A percentile compares a stretch with the other conserved stretches of the same genome.
phyloP scores from a whole-genome alignment of 1,139 yeast genomes.

The Lodderomyces margitis region DNA sequence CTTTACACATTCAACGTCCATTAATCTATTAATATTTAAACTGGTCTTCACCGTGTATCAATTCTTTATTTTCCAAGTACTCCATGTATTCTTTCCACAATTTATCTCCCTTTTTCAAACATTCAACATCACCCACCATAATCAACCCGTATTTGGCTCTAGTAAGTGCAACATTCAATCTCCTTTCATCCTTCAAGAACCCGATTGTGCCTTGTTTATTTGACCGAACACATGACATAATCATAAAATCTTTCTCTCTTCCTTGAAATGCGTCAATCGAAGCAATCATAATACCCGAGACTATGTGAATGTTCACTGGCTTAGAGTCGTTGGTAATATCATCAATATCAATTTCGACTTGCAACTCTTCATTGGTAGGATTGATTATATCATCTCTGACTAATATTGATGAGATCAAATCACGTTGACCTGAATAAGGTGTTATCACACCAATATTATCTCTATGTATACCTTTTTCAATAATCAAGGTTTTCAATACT shows the following conservation, averaged over 20 bases:
- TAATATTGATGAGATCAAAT: conserved; percentile 50
- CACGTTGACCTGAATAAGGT: conserved; percentile 74
- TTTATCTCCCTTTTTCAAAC: conserved; percentile 45
- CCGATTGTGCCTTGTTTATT: conserved; percentile 52
- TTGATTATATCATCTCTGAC: conserved; percentile 54
- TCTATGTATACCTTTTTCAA: conserved; percentile 51
- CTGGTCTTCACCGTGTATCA: conserved; percentile 12
- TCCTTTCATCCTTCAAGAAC: conserved; percentile 54
- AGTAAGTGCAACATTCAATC: conserved; percentile 62
- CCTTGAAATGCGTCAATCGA: conserved; percentile 70
- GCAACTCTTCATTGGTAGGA: conserved; percentile 49
- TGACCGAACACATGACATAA: conserved; percentile 62
- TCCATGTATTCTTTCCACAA: conserved; percentile 56
- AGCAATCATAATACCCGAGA: conserved; percentile 67
- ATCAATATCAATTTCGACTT: conserved; percentile 55
- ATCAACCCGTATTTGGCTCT: conserved; percentile 59
- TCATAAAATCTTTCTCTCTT: conserved; percentile 57
- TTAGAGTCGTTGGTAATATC: conserved; percentile 50
- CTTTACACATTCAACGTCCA: neutral
- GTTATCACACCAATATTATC: conserved; percentile 64
- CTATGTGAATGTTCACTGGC: conserved; percentile 54
- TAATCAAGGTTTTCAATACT: conserved; percentile 47
- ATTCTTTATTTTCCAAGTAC: conserved; percentile 25
- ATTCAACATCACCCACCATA: conserved; percentile 54
- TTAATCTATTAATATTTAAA: conserved; percentile 13